phyloP scores from a whole-genome alignment of 2,329 filamentous ascomycete species.

The Penicillium decumbens region DNA sequence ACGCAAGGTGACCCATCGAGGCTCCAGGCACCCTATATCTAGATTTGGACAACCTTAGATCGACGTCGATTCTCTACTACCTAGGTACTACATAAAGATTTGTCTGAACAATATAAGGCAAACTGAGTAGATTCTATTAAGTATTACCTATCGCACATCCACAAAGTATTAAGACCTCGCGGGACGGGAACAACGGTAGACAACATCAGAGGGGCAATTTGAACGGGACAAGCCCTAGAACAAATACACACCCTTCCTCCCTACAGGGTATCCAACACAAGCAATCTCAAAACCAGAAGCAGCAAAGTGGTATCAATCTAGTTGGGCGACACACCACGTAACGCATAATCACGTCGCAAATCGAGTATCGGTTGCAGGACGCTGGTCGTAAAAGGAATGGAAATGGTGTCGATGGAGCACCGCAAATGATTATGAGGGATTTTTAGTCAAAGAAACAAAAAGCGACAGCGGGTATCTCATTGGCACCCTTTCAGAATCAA shows the following conservation, averaged over 20 bases:
- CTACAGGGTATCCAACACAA: slow-evolving; percentile 35
- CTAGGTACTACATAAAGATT: background rate
- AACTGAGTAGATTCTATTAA: slow-evolving; percentile 34
- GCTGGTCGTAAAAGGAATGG: slow-evolving; percentile 34
- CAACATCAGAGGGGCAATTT: slow-evolving; percentile 25
- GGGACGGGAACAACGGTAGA: slow-evolving; percentile 22
- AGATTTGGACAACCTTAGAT: too few relatives aligned
- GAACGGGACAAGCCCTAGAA: background rate
- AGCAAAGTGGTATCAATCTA: slow-evolving; percentile 30
- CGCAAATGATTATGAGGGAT: slow-evolving; percentile 15
- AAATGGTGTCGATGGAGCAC: slow-evolving; percentile 18
- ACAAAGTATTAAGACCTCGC: slow-evolving; percentile 15
- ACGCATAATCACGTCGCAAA: slow-evolving; percentile 32
- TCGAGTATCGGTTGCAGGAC: slow-evolving; percentile 28
- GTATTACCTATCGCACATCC: slow-evolving; percentile 35
- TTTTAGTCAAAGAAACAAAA: slow-evolving; percentile 17
- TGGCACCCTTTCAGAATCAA: slow-evolving; percentile 23
- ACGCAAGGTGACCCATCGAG: slow-evolving; percentile 1
- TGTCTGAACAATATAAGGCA: slow-evolving; percentile 11
- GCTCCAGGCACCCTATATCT: too few relatives aligned
- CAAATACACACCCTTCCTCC: slow-evolving; percentile 28
- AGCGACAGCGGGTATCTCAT: slow-evolving; percentile 31
- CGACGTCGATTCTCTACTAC: background rate
- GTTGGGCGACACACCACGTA: slow-evolving; percentile 25
- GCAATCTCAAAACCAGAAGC: slow-evolving; percentile 26